Evolutionary conservation across 164 flowering plant species (phyloP).

Genomic region (Vitis rotundifolia): DNA sequence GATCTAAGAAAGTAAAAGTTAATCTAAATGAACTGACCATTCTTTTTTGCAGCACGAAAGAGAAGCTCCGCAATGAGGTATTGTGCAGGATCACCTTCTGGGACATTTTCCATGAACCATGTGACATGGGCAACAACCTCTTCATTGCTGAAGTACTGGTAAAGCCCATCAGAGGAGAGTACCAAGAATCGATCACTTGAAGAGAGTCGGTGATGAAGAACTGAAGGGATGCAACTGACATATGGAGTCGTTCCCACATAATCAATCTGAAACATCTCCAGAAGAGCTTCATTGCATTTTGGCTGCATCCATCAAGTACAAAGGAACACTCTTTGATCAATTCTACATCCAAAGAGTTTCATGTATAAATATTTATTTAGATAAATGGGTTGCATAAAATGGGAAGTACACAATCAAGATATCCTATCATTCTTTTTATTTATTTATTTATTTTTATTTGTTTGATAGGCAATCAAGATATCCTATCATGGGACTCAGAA

Average conservation of each 20-base stretch:
- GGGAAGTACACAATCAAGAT: too few relatives aligned
- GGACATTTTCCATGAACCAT: constrained; percentile 65
- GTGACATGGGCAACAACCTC: constrained; percentile 71
- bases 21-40: constrained; percentile 41
- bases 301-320: constrained; percentile 45
- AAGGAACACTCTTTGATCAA: not conserved
- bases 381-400: too few relatives aligned
- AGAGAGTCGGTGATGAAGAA: constrained; percentile 57
- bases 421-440: too few relatives aligned
- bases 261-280: constrained; percentile 59
- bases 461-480: too few relatives aligned
- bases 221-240: constrained; percentile 53
- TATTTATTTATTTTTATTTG: too few relatives aligned
- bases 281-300: constrained; percentile 53
- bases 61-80: constrained; percentile 67
- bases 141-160: constrained; percentile 73
- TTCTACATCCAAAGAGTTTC: not conserved
- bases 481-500: too few relatives aligned
- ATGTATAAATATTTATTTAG: too few relatives aligned
- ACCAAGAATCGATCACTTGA: constrained; percentile 65
- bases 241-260: constrained; percentile 62
- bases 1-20: constrained; percentile 3
- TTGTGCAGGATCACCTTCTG: constrained; percentile 83
- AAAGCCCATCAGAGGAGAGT: constrained; percentile 73
- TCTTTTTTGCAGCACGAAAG: constrained; percentile 72